A percentile compares a stretch with the other conserved stretches of the same genome.
Conservation (phyloP, 257 asterid genomes). For the Pogostemon cablin region DNA sequence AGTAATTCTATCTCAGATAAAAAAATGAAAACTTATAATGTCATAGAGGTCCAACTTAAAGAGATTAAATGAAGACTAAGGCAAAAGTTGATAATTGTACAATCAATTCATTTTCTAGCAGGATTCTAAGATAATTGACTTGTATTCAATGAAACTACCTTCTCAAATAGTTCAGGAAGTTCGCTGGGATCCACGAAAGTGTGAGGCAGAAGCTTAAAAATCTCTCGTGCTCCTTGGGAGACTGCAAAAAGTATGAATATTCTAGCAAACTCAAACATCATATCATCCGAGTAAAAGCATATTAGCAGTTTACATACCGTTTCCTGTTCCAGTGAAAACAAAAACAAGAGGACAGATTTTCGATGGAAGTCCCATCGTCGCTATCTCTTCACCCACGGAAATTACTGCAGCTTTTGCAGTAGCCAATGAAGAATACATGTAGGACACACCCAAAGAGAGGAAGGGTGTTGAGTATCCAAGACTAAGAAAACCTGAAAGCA, state of each 20-base stretch:
- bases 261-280: neutral
- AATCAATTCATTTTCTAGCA: neutral
- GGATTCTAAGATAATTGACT: too few species aligned
- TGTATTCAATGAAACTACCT: conserved; percentile 43
- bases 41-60: neutral
- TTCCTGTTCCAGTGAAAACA: conserved; percentile 91
- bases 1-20: neutral
- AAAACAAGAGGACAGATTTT: conserved; percentile 87
- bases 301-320: conserved; percentile 54
- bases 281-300: neutral
- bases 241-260: conserved; percentile 46
- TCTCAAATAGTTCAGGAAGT: conserved; percentile 71
- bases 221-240: conserved; percentile 90
- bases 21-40: conserved; percentile 1
- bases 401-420: conserved; percentile 96
- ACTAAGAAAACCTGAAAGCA: conserved; percentile 76
- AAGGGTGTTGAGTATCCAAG: conserved; percentile 97
- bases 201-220: conserved; percentile 95
- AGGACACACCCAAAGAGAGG: conserved; percentile 83
- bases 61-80: neutral
- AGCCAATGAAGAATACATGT: conserved; percentile 96
- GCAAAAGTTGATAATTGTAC: neutral
- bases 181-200: conserved; percentile 67
- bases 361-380: conserved; percentile 82
- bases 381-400: conserved; percentile 95